Evolutionary conservation across 805 yeast species (phyloP), one percentile per base, ranked within the genome.

Genomic region (Komagataella populi): DNA sequence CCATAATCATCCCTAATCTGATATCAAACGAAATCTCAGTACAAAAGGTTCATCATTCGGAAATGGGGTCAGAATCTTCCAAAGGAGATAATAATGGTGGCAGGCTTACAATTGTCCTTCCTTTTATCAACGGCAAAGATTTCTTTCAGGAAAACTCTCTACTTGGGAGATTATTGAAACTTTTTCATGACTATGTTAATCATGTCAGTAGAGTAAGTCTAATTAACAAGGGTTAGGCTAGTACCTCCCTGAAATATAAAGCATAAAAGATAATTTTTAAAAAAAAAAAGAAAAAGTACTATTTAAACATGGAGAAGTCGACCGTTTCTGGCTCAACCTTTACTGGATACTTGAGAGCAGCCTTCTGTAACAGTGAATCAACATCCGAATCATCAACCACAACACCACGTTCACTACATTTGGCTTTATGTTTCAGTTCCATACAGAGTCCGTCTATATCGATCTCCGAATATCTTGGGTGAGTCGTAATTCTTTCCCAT

Each of bases 401-500:
- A 36, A 85, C 97, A 16, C 99, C 99, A 51, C 74, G 70, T 62
- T 91, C 97, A 12, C 95, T 84, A 70, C 99, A 93, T 68, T 88
- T 89, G 8, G 98, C 99, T 74, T 91, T 93, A 44, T 82, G 68
- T 67, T 91, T 86, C 63, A 93, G 74, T 69, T 93, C 99, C 47
- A 70, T 63, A 74, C 99, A 93, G 63, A 93, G 75, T 2, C 96
- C 95, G 63, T 91, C 97, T 56, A 93, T 90, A 65, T 93, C 99
- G 50, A 93, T 73, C 54, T 90, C 96, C 4, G 93, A 81, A 66
- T 90, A 93, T 63, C 84, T 80, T 39, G 99, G 98, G 72, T 93
- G 98, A 20, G 93, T 68, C 1, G 96, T 86, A 44, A 93, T 84
- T 61, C 98, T 77, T 66, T 91, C 98, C 99, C 99, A 93, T 14